phyloP scores from a whole-genome alignment of 257 asterid genomes.

The Solanum pennellii region DNA sequence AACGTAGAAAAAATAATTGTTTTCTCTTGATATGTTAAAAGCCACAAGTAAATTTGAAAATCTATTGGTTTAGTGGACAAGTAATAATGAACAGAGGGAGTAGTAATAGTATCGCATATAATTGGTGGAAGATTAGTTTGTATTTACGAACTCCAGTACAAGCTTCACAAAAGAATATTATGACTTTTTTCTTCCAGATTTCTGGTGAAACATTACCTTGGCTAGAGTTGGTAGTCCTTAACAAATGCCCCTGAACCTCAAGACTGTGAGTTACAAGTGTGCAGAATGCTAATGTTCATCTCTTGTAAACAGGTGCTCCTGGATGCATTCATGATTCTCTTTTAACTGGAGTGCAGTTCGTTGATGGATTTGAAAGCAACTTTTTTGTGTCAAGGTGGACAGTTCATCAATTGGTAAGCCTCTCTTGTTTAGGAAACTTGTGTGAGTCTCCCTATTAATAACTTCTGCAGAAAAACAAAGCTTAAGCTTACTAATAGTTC shows the following conservation, averaged over 20 bases:
- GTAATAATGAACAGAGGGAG: too few species aligned
- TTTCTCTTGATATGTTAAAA: too few species aligned
- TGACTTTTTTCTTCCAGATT: neutral
- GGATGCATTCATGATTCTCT: slow-evolving; percentile 73
- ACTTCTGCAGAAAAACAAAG: neutral
- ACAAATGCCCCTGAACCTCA: neutral
- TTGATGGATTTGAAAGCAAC: slow-evolving; percentile 76
- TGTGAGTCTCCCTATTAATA: neutral
- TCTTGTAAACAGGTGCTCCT: slow-evolving; percentile 56
- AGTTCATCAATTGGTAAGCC: slow-evolving; percentile 80
- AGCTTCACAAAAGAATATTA: neutral
- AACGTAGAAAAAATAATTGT: too few species aligned
- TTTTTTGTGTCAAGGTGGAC: slow-evolving; percentile 86
- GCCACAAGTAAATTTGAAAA: too few species aligned
- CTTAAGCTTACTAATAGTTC: neutral
- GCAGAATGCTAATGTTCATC: neutral
- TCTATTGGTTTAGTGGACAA: too few species aligned
- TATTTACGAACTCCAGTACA: neutral
- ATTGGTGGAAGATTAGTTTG: neutral
- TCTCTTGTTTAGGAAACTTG: neutral
- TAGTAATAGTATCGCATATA: neutral
- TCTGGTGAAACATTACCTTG: neutral
- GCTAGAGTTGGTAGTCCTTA: neutral
- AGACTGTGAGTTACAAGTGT: neutral
- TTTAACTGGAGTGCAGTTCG: slow-evolving; percentile 78